Conservation (phyloP, 768 basidiomycete species). For the Boletus vermiculosoides region DNA sequence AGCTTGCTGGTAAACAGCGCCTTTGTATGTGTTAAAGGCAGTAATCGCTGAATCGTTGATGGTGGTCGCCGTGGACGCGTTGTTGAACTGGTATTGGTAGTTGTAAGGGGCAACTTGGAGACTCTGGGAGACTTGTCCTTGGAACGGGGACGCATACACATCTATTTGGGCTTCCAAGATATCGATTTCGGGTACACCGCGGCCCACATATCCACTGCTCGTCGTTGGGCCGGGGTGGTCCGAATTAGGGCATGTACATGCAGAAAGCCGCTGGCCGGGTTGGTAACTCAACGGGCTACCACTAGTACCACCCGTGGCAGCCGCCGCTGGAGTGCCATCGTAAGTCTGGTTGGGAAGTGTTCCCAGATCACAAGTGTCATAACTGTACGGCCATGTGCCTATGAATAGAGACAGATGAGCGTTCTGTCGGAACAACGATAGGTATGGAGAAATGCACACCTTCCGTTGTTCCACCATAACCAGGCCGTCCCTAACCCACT, state of each 20-base stretch:
- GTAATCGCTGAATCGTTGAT: conserved; percentile 55
- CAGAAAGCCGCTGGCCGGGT: conserved; percentile 82
- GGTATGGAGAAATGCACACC: conserved; percentile 34
- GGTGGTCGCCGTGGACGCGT: conserved; percentile 48
- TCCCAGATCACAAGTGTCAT: conserved; percentile 81
- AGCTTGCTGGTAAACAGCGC: conserved; percentile 74
- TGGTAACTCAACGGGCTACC: conserved; percentile 68
- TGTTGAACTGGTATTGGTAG: conserved; percentile 59
- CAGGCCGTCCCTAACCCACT: conserved; percentile 67
- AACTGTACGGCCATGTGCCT: conserved; percentile 77
- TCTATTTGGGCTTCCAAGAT: conserved; percentile 83
- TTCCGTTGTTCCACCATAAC: conserved; percentile 87
- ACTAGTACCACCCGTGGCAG: conserved; percentile 48
- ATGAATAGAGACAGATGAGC: conserved; percentile 10
- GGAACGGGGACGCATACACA: conserved; percentile 40
- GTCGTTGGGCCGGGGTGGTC: conserved; percentile 82
- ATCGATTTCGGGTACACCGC: conserved; percentile 92
- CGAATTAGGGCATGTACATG: conserved; percentile 83
- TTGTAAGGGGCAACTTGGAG: conserved; percentile 82
- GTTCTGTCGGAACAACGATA: not conserved
- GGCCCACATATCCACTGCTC: conserved; percentile 47
- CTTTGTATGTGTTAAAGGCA: conserved; percentile 62
- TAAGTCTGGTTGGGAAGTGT: conserved; percentile 81
- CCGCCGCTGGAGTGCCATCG: conserved; percentile 57
- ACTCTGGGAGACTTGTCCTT: conserved; percentile 76